These are phyloP conservation scores for Wickerhamiella kurtzmanii DNA, from an alignment of 805 yeast species.

Conservation along the genomic window DNA sequence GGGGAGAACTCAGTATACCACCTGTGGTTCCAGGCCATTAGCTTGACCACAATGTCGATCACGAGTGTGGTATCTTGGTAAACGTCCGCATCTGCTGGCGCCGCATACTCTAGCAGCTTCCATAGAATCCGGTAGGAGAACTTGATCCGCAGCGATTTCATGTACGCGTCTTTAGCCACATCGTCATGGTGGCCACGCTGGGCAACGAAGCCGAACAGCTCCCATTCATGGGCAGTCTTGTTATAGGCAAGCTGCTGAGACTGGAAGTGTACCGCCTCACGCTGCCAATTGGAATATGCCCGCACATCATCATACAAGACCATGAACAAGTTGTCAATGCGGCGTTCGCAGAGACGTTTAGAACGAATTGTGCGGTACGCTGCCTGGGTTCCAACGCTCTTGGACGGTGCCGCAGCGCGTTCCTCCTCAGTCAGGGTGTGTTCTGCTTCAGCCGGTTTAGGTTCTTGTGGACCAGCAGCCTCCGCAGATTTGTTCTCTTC, in stretches of 20 bases:
- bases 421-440: background rate
- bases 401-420: background rate
- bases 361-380: conserved; percentile 21
- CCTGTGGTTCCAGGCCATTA: conserved; percentile 95
- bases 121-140: conserved; percentile 72
- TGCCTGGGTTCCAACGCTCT: background rate
- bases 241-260: conserved; percentile 71
- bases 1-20: conserved; percentile 93
- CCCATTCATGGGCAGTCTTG: conserved; percentile 83
- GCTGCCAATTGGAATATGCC: conserved; percentile 83
- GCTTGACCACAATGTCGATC: conserved; percentile 55
- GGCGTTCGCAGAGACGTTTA: conserved; percentile 56
- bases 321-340: conserved; percentile 67
- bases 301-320: conserved; percentile 53
- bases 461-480: conserved; percentile 4
- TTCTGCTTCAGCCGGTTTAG: background rate
- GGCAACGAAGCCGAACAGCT: conserved; percentile 75
- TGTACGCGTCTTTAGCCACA: conserved; percentile 74
- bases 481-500: conserved; percentile 6
- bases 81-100: conserved; percentile 4
- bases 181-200: conserved; percentile 70
- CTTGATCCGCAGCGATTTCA: conserved; percentile 53
- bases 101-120: conserved; percentile 45
- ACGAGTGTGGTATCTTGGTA: conserved; percentile 30
- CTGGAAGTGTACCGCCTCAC: conserved; percentile 77